phyloP scores from a whole-genome alignment of 306 rosid genomes.

The Mucuna pruriens region DNA sequence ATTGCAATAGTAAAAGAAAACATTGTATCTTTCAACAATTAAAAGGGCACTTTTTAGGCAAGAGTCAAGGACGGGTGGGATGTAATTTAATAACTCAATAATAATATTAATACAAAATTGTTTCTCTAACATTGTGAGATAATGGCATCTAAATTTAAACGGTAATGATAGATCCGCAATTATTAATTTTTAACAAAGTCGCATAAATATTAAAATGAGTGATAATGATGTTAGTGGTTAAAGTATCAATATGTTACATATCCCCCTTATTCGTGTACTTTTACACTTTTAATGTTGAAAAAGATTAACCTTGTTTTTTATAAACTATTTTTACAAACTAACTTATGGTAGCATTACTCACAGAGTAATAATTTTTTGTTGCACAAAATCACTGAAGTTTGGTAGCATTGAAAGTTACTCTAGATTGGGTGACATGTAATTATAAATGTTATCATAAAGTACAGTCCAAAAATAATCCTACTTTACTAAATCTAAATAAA shows the following conservation, averaged over 20 bases:
- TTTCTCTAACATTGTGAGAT: background rate
- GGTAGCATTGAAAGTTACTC: background rate
- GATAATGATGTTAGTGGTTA: slow-evolving; percentile 1
- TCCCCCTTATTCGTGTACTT: background rate
- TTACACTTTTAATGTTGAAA: background rate
- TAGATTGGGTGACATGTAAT: background rate
- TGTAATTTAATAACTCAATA: background rate
- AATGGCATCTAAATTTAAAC: background rate
- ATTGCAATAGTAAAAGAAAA: background rate
- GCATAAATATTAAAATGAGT: background rate
- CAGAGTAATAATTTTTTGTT: background rate
- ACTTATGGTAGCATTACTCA: background rate
- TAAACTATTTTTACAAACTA: background rate
- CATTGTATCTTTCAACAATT: background rate
- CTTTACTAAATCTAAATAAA: background rate
- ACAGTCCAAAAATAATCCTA: background rate
- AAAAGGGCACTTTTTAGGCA: background rate
- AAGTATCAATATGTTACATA: background rate
- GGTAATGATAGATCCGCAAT: background rate
- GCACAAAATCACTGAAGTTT: background rate
- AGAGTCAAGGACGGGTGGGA: background rate
- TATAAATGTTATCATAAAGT: background rate
- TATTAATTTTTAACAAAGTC: background rate
- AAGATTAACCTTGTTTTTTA: background rate
- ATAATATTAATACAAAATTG: background rate